A percentile compares a stretch with the other conserved stretches of the same genome.
Evolutionary conservation across 2,329 filamentous ascomycete genomes (phyloP).

Genomic region (Zymoseptoria tritici): DNA sequence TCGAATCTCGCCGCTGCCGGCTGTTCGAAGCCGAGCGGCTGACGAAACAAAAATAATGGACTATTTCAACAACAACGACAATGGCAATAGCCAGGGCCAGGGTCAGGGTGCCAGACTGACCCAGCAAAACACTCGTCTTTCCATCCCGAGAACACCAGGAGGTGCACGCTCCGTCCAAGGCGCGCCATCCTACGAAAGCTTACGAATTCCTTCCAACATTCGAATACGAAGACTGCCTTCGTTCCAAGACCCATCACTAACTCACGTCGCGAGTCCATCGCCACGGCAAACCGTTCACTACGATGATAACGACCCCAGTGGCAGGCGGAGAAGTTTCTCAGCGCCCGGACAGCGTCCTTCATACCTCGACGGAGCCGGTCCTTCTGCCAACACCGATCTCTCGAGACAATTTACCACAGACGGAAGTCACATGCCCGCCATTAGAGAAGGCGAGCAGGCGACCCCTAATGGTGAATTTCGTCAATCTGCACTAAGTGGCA

Average conservation of each 20-base stretch:
- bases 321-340: constrained; percentile 27
- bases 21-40: not conserved
- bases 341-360: constrained; percentile 22
- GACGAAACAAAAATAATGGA: constrained; percentile 14
- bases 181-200: constrained; percentile 22
- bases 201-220: constrained; percentile 27
- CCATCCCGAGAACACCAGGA: constrained; percentile 7
- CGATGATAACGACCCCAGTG: constrained; percentile 13
- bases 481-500: constrained; percentile 8
- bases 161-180: constrained; percentile 15
- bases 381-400: constrained; percentile 11
- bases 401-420: constrained; percentile 21
- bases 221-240: constrained; percentile 26
- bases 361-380: constrained; percentile 7
- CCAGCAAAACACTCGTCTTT: constrained; percentile 11
- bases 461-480: constrained; percentile 7
- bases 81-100: constrained; percentile 1
- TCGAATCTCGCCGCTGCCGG: not conserved
- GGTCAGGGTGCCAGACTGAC: constrained; percentile 8
- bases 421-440: constrained; percentile 21
- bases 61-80: constrained; percentile 18
- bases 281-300: constrained; percentile 7
- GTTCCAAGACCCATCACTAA: constrained; percentile 13
- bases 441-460: constrained; percentile 20
- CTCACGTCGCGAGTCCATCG: constrained; percentile 4